phyloP scores from a whole-genome alignment of 2,329 filamentous ascomycete genomes.

The Botrytis deweyae region DNA sequence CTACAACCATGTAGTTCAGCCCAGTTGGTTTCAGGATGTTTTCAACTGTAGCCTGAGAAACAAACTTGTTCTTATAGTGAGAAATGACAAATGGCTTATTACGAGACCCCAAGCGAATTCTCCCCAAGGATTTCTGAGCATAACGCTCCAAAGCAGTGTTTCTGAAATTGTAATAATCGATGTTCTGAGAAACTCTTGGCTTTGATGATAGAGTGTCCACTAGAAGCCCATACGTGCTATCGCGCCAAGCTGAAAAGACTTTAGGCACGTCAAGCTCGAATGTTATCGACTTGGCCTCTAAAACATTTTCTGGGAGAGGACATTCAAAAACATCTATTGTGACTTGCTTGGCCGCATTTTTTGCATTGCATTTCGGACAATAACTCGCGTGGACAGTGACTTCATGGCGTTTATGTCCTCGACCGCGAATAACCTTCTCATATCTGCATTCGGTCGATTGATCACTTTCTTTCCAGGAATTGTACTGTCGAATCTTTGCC shows the following conservation, averaged over 20 bases:
- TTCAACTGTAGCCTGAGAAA: conserved; percentile 36
- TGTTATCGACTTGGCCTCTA: conserved; percentile 46
- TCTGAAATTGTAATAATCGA: conserved; percentile 5
- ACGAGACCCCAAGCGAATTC: conserved; percentile 28
- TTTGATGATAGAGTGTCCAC: conserved; percentile 41
- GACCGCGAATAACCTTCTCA: neutral
- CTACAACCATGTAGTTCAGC: conserved; percentile 44
- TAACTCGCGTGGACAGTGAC: neutral
- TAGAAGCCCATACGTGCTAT: conserved; percentile 47
- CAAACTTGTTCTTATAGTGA: conserved; percentile 37
- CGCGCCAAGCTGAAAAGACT: conserved; percentile 49
- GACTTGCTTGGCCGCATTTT: conserved; percentile 41
- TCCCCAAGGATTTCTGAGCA: conserved; percentile 3
- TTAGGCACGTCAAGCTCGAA: conserved; percentile 52
- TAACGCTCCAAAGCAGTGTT: conserved; percentile 22
- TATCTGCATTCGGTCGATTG: neutral
- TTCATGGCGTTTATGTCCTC: neutral
- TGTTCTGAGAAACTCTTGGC: neutral
- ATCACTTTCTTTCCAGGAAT: conserved; percentile 31
- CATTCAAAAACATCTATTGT: conserved; percentile 54
- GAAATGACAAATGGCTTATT: conserved; percentile 32
- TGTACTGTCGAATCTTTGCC: conserved; percentile 36
- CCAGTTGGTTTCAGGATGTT: conserved; percentile 50
- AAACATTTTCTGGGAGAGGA: conserved; percentile 48
- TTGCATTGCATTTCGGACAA: conserved; percentile 44